A percentile compares a stretch with the other conserved stretches of the same genome.
phyloP scores from a whole-genome alignment of 2,329 filamentous ascomycete species.

The Ophiosphaerella korrae region DNA sequence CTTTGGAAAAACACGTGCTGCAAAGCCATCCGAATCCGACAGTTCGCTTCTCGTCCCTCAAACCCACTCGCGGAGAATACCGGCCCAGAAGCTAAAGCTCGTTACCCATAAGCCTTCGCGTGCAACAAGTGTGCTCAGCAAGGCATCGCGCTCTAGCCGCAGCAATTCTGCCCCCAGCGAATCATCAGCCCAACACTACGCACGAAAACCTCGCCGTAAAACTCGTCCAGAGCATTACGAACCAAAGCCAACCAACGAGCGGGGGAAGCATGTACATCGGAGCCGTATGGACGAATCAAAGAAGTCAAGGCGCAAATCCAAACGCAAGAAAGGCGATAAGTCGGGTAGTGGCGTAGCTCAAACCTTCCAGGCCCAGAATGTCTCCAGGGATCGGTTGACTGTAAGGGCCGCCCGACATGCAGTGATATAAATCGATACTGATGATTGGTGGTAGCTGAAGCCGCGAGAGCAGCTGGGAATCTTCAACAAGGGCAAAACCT shows the following conservation, averaged over 20 bases:
- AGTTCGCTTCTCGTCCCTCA: constrained; percentile 44
- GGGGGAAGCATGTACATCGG: constrained; percentile 22
- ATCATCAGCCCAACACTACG: constrained; percentile 41
- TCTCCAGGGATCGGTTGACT: constrained; percentile 53
- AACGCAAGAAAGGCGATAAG: constrained; percentile 45
- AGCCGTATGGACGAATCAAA: constrained; percentile 32
- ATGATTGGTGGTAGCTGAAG: constrained; percentile 49
- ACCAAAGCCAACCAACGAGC: constrained; percentile 34
- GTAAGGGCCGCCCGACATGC: constrained; percentile 38
- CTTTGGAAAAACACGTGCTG: constrained; percentile 28
- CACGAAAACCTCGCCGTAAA: constrained; percentile 53
- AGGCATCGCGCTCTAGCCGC: constrained; percentile 18
- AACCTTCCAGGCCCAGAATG: constrained; percentile 53
- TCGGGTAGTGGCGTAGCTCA: constrained; percentile 46
- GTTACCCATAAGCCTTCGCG: constrained; percentile 11
- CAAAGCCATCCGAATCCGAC: constrained; percentile 47
- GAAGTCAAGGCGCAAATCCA: constrained; percentile 43
- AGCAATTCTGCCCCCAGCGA: constrained; percentile 21
- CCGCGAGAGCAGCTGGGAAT: constrained; percentile 50
- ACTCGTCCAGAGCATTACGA: constrained; percentile 55
- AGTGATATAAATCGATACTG: constrained; percentile 19
- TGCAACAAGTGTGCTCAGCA: constrained; percentile 15
- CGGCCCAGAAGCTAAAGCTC: constrained; percentile 3
- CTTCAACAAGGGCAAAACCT: constrained; percentile 56
- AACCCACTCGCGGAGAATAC: constrained; percentile 11